Base-by-base conservation (phyloP, 208 protist genomes). In the Acanthamoeba pearcei region DNA sequence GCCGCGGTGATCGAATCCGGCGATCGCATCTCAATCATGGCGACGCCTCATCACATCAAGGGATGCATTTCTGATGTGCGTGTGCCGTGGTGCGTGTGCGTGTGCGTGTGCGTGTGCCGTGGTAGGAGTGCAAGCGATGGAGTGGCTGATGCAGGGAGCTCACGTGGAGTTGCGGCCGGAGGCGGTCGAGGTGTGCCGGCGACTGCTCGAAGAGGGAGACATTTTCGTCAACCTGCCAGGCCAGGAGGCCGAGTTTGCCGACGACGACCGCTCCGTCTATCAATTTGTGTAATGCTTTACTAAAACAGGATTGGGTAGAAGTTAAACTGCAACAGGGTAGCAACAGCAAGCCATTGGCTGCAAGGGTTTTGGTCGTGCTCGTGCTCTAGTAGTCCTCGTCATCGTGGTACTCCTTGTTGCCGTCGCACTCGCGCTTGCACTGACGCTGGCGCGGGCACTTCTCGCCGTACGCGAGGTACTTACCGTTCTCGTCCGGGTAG, bases 171-270 rank as follows among this genome's bases (percentile, higher is more conserved):
- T 32, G 35, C 86, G 62, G 29, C 13, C 86, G 5, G 86, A 91
- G 64, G 86, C 86, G 35, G 86, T 57, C 8, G 64, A 91, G 60
- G 62, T 91, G 38, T 68, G 86, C 35, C 86, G 80, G 24, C 32
- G 22, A 42, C 80, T 88, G 0, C 29, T 88, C 27, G 80, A 55
- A 5, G 42, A 3, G 24, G 80, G 80, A 27, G 80, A 88, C 51
- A 1, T 88, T n/a, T 88, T 88, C 49, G 80, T 64, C 10, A 64
- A 64, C 49, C 42, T 88, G 51, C 80, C 80, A 0, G 80, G 80
- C 53, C 80, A 66, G 9, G 80, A 88, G 6, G 53, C 27, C 29
- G 80, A 88, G 17, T 88, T 88, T 24, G 13, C 53, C 29, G 80
- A 88, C 24, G 80, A 88, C 80, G 80, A 88, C 51, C 80, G 51